These are phyloP conservation scores for Aschersonia sp. DNA, from an alignment of 2,329 filamentous ascomycete genomes.

Conservation along the genomic window DNA sequence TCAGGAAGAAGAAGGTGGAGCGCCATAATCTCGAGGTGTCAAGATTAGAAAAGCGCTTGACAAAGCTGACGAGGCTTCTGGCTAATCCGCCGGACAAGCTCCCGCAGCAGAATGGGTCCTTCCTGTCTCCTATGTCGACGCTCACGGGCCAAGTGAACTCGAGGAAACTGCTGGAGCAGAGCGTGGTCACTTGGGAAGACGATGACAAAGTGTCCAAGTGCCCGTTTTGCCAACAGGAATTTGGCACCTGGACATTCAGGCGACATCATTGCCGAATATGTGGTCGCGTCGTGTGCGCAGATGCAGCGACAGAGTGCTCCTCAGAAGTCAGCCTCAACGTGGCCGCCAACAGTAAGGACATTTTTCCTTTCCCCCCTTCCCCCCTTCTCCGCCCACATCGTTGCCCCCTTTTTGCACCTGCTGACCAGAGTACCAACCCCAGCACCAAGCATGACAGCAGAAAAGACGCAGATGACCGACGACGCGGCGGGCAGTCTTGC, in stretches of 20 bases:
- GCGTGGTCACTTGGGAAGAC: slow-evolving; percentile 89
- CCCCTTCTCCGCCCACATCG: background rate
- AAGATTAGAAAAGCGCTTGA: slow-evolving; percentile 79
- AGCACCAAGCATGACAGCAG: slow-evolving; percentile 19
- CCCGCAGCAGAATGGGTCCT: slow-evolving; percentile 28
- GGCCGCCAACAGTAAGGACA: slow-evolving; percentile 32
- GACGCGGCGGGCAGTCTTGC: slow-evolving; percentile 36
- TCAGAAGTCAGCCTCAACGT: slow-evolving; percentile 71
- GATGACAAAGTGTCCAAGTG: slow-evolving; percentile 68
- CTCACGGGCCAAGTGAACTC: slow-evolving; percentile 57
- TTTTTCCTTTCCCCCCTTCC: background rate
- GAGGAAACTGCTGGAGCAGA: slow-evolving; percentile 74
- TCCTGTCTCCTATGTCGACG: slow-evolving; percentile 46
- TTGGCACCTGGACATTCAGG: slow-evolving; percentile 82
- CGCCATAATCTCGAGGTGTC: slow-evolving; percentile 78
- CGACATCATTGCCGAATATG: slow-evolving; percentile 92
- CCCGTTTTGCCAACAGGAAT: slow-evolving; percentile 92
- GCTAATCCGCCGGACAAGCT: slow-evolving; percentile 59
- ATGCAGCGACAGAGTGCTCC: slow-evolving; percentile 72
- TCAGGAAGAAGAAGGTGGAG: slow-evolving; percentile 67
- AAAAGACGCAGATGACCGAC: slow-evolving; percentile 19
- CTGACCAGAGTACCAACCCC: background rate
- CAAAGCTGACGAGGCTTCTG: slow-evolving; percentile 74
- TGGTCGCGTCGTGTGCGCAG: slow-evolving; percentile 83
- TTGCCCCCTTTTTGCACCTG: background rate